Evolutionary conservation across 192 early-diverging fungal genomes (phyloP).

Genomic region (Backusella parvicylindrica): DNA sequence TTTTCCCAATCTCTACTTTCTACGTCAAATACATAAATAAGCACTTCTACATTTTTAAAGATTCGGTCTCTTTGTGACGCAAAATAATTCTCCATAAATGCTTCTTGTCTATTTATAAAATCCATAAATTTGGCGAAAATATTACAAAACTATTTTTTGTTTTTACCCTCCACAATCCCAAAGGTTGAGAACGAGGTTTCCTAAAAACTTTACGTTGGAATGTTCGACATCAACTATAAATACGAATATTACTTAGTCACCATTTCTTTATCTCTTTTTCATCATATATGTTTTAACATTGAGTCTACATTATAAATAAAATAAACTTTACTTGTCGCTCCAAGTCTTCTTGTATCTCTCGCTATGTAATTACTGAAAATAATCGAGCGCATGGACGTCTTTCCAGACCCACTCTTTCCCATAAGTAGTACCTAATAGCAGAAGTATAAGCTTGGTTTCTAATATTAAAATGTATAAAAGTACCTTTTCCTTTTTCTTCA

Average conservation of each 20-base stretch:
- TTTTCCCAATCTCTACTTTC: conserved; percentile 88
- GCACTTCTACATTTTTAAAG: conserved; percentile 97
- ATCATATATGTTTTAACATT: neutral
- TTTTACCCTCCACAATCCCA: conserved; percentile 92
- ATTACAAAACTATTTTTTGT: neutral
- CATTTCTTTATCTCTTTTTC: neutral
- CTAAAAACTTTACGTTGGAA: conserved; percentile 91
- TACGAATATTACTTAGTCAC: neutral
- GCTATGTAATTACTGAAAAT: conserved; percentile 99
- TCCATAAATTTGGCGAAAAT: neutral
- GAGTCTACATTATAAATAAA: neutral
- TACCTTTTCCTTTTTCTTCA: conserved; percentile 3
- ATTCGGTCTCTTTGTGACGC: conserved; percentile 89
- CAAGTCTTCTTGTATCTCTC: conserved; percentile 88
- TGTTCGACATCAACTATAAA: conserved; percentile 92
- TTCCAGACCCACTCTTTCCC: conserved; percentile 95
- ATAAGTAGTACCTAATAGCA: conserved; percentile 84
- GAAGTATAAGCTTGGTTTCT: neutral
- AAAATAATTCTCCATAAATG: conserved; percentile 97
- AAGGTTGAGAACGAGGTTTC: conserved; percentile 93
- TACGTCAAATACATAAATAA: conserved; percentile 98
- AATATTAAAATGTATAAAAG: neutral
- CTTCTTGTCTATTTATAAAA: conserved; percentile 65
- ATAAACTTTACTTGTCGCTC: conserved; percentile 79
- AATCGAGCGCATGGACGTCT: conserved; percentile 98